phyloP scores from a whole-genome alignment of 2,329 filamentous ascomycete genomes.

The Chrysoporthe austroafricana region DNA sequence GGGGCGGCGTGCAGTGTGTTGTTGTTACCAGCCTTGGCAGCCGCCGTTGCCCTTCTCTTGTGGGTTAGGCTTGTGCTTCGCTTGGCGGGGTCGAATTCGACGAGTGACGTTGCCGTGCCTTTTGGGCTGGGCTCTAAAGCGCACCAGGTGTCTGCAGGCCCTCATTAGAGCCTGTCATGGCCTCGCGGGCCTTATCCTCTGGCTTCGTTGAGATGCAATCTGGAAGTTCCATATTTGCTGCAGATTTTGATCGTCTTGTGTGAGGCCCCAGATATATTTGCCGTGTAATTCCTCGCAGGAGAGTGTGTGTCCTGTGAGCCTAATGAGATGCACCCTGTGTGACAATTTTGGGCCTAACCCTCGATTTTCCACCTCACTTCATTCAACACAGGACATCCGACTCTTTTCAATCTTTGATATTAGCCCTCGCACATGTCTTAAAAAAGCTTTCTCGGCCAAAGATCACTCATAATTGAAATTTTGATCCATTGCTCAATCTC shows the following conservation, averaged over 20 bases:
- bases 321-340: neutral
- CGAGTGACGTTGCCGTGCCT: slow-evolving; percentile 12
- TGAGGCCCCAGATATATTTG: neutral
- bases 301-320: neutral
- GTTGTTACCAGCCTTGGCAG: slow-evolving; percentile 2
- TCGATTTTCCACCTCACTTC: neutral
- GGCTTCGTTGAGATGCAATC: neutral
- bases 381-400: neutral
- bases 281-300: neutral
- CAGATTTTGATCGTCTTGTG: neutral
- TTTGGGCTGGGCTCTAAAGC: neutral
- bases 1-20: neutral
- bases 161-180: neutral
- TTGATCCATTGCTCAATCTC: neutral
- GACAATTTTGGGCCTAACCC: neutral
- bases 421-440: neutral
- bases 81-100: slow-evolving; percentile 13
- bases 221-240: neutral
- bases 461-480: neutral
- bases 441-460: neutral
- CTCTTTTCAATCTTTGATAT: neutral
- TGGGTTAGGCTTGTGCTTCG: neutral
- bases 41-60: neutral
- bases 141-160: neutral
- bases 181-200: neutral